Base-by-base conservation (phyloP, 495 filamentous ascomycete genomes). In the Talaromyces stipitatus region DNA sequence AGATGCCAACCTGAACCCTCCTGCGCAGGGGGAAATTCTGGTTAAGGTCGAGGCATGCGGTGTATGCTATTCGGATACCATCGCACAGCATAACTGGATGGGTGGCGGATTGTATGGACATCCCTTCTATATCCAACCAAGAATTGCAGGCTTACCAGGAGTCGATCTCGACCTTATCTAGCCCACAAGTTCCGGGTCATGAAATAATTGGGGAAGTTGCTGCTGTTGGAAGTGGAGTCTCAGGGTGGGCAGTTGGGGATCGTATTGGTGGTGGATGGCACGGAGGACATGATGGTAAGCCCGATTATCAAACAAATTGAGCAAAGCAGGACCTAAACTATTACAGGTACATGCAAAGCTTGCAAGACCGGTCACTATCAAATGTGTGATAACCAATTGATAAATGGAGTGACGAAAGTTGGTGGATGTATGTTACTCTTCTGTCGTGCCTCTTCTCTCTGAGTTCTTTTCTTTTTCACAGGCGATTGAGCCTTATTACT, bases 251-350 rank as follows among this genome's bases (percentile, higher is more conserved):
- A 41, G 64, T 72, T 1, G 76, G 76, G 11, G 78, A 82, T 57
- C 65, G 80, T 11, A 71, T 82, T 9, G 80, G 81, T 12, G 80
- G 78, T 0, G 67, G 72, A 0, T 84, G 78, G 79, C 81, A 83
- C 62, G 82, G 82, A 62, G 80, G 81, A 62, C 63, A 74, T 63
- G 69, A 72, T 36, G 66, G 69, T 72, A 62, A 10, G 50, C 5
- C 26, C n/a, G n/a, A n/a, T n/a, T n/a, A n/a, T n/a, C n/a, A n/a
- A n/a, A n/a, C n/a, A n/a, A n/a, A n/a, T n/a, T n/a, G n/a, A n/a
- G 12, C 24, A 29, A 36, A 45, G 24, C 14, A 9, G n/a, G n/a
- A n/a, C n/a, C n/a, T n/a, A n/a, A n/a, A 26, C 18, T 12, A 41
- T 14, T 12, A 26, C 2, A 72, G 63, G 62, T 6, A 70, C 65